Conservation (phyloP, 768 basidiomycete genomes). For the Tremella yokohamensis region DNA sequence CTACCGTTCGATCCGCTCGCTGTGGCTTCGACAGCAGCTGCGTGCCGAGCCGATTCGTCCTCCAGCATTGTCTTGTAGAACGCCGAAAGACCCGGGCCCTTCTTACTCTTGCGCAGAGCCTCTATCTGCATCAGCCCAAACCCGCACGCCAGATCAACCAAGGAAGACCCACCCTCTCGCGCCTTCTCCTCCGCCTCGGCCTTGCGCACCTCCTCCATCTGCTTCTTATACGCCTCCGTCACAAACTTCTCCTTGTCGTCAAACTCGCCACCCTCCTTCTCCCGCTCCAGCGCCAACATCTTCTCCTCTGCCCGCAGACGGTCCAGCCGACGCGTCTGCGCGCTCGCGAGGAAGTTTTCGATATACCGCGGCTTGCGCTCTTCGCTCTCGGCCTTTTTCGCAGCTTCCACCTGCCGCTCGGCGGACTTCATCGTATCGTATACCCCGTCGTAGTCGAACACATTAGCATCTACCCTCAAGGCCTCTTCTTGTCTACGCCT, state of each 20-base stretch:
- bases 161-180: conserved; percentile 67
- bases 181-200: conserved; percentile 90
- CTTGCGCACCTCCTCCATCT: conserved; percentile 82
- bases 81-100: conserved; percentile 50
- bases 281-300: conserved; percentile 89
- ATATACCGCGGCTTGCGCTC: conserved; percentile 97
- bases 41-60: conserved; percentile 57
- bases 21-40: conserved; percentile 67
- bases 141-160: too few relatives aligned
- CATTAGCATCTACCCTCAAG: conserved; percentile 70
- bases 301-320: conserved; percentile 93
- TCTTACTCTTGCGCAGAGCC: conserved; percentile 42
- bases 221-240: conserved; percentile 93
- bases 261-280: conserved; percentile 88
- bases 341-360: conserved; percentile 67
- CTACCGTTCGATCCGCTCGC: conserved; percentile 11
- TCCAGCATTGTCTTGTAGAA: conserved; percentile 52
- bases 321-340: conserved; percentile 83
- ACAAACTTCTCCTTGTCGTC: conserved; percentile 95
- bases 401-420: conserved; percentile 67
- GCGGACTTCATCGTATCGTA: conserved; percentile 93
- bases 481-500: conserved; percentile 64
- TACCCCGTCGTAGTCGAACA: conserved; percentile 93
- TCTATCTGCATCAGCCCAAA: conserved; percentile 28
- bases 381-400: conserved; percentile 69